phyloP scores from a whole-genome alignment of 129 eudicot species.

The Helichrysum umbraculigerum region DNA sequence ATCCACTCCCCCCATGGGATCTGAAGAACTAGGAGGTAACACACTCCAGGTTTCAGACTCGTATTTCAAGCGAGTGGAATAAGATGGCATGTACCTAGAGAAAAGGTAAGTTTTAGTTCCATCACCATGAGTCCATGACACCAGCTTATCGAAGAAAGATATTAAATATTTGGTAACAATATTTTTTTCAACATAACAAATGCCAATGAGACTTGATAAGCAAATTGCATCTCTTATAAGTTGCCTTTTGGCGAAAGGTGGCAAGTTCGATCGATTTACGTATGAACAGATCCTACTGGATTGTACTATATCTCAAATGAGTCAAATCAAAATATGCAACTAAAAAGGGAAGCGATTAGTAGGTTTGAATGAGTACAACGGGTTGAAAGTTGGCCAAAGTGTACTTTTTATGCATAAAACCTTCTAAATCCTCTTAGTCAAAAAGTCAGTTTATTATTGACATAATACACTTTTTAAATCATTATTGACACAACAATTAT shows the following conservation, averaged over 20 bases:
- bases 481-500: neutral
- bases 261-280: neutral
- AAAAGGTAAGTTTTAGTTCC: constrained; percentile 5
- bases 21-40: constrained; percentile 67
- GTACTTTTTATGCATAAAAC: neutral
- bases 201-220: neutral
- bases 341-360: neutral
- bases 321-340: neutral
- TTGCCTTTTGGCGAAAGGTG: neutral
- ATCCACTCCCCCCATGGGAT: constrained; percentile 58
- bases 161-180: neutral
- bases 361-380: neutral
- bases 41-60: constrained; percentile 70
- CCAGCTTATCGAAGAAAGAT: neutral
- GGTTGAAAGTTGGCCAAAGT: neutral
- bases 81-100: constrained; percentile 86
- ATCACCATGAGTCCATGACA: neutral
- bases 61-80: constrained; percentile 80
- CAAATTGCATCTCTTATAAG: neutral
- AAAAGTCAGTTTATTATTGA: neutral
- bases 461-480: neutral
- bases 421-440: neutral
- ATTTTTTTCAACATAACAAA: neutral
- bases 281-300: too few relatives aligned
- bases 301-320: neutral